Percentiles rank a stretch among this genome's conserved stretches.
Conservation (phyloP, 2,329 filamentous ascomycete species). For the Fusarium brachygibbosum region DNA sequence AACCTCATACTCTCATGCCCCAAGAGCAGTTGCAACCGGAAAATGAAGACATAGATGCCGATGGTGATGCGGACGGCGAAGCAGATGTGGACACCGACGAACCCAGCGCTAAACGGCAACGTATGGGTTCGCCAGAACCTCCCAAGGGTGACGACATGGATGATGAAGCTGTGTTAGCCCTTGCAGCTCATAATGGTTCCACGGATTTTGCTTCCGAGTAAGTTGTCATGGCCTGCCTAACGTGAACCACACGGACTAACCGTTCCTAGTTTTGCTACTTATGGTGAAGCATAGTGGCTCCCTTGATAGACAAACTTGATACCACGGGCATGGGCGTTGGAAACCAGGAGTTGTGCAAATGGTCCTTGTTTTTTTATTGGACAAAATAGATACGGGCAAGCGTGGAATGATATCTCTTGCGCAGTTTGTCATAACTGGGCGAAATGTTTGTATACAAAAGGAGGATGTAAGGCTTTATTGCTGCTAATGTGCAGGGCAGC, state of each 20-base stretch:
- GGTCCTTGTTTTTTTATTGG: constrained; percentile 1
- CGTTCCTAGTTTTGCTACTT: constrained; percentile 54
- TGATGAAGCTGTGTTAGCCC: constrained; percentile 63
- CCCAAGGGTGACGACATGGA: constrained; percentile 57
- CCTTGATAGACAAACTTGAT: constrained; percentile 33
- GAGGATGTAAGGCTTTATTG: not conserved
- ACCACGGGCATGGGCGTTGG: constrained; percentile 41
- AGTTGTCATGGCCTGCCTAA: constrained; percentile 37
- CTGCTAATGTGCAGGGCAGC: not conserved
- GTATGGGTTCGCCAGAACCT: constrained; percentile 51
- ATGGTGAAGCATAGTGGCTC: constrained; percentile 56
- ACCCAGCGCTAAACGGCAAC: constrained; percentile 58
- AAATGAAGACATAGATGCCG: constrained; percentile 45
- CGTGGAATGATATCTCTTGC: constrained; percentile 12
- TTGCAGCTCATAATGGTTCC: constrained; percentile 60
- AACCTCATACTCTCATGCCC: constrained; percentile 9
- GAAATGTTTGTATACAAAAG: constrained; percentile 11
- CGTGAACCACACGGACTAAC: constrained; percentile 13
- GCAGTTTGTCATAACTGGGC: not conserved
- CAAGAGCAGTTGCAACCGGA: constrained; percentile 23
- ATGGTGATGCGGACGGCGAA: constrained; percentile 52
- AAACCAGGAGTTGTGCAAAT: constrained; percentile 31
- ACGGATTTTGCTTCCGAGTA: constrained; percentile 61
- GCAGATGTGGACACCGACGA: constrained; percentile 54
- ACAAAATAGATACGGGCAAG: constrained; percentile 13